Evolutionary conservation across 306 rosid species (phyloP).

Genomic region (Styphnolobium japonicum): DNA sequence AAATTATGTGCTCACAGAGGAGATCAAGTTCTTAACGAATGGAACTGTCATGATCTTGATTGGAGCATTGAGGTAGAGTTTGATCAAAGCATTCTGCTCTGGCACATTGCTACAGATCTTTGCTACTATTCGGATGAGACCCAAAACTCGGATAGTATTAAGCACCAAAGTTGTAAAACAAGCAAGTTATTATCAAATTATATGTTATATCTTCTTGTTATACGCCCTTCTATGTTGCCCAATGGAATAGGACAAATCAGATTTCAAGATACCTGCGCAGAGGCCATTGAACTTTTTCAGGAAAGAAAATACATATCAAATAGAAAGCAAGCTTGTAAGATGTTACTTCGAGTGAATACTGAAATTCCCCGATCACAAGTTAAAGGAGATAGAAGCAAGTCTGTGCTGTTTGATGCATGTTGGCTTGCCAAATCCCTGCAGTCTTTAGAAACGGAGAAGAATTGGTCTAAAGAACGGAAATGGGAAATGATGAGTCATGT

Average conservation of each 20-base stretch:
- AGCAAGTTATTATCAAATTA: conserved; percentile 29
- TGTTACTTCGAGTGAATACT: conserved; percentile 15
- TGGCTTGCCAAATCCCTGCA: conserved; percentile 30
- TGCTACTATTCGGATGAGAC: background rate
- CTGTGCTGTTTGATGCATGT: conserved; percentile 28
- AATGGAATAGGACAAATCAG: conserved; percentile 34
- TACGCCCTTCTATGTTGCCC: conserved; percentile 28
- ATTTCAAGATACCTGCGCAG: conserved; percentile 33
- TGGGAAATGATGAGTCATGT: conserved; percentile 8
- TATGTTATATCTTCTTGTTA: conserved; percentile 28
- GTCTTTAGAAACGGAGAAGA: background rate
- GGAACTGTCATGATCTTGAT: background rate
- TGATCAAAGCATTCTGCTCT: conserved; percentile 30
- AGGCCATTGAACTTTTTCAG: conserved; percentile 21
- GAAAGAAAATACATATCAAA: background rate
- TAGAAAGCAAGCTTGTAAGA: background rate
- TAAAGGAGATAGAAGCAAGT: conserved; percentile 35
- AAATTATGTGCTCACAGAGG: conserved; percentile 20
- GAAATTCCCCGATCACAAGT: conserved; percentile 24
- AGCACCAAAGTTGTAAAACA: background rate
- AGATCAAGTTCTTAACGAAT: background rate
- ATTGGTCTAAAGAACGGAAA: conserved; percentile 12
- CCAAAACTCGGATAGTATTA: background rate
- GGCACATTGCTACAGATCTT: conserved; percentile 44
- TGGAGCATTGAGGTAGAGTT: conserved; percentile 21